Evolutionary conservation across 371 early-diverging fungal genomes (phyloP).

Genomic region (Saksenaea oblongispora): DNA sequence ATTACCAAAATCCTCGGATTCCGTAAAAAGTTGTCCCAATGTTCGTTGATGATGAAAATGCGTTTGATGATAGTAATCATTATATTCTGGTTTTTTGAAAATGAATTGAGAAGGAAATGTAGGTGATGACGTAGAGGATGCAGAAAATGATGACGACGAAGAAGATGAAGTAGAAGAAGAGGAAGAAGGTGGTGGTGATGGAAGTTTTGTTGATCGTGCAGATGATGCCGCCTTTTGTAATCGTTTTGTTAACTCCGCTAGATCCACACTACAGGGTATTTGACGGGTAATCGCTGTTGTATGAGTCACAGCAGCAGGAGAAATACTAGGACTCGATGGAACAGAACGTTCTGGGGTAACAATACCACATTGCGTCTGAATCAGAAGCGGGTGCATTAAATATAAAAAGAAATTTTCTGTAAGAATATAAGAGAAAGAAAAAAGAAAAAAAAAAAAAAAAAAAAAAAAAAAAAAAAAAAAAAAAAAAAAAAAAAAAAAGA

Average conservation of each 20-base stretch:
- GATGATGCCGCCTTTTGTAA: constrained; percentile 21
- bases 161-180: background rate
- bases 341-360: constrained; percentile 35
- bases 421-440: background rate
- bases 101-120: constrained; percentile 33
- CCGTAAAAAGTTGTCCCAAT: background rate
- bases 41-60: constrained; percentile 33
- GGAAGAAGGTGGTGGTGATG: background rate
- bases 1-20: constrained; percentile 21
- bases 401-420: background rate
- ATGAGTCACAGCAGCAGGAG: constrained; percentile 29
- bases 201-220: background rate
- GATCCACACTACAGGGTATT: constrained; percentile 28
- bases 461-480: background rate
- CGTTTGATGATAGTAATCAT: constrained; percentile 36
- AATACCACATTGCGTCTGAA: constrained; percentile 6
- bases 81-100: constrained; percentile 42
- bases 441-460: constrained; percentile 2
- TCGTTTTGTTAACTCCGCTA: constrained; percentile 25
- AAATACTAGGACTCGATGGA: constrained; percentile 28
- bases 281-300: constrained; percentile 31
- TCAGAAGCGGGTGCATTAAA: constrained; percentile 3
- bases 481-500: background rate
- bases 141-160: constrained; percentile 4
- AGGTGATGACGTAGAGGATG: background rate